Evolutionary conservation across 768 basidiomycete genomes (phyloP).

Genomic region (Russula sp.): DNA sequence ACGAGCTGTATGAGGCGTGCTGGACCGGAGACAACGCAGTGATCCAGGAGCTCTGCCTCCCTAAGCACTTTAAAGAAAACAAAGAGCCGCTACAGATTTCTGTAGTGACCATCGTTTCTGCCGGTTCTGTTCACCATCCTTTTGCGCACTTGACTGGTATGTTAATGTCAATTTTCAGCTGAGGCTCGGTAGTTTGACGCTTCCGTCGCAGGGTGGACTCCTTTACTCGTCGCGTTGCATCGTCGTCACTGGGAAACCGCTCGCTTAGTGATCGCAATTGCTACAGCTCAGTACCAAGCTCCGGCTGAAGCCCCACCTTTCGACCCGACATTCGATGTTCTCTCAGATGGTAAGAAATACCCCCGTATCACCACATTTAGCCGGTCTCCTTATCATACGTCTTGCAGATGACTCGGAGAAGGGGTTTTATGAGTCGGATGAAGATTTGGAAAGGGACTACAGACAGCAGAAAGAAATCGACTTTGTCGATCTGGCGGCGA

Average conservation of each 20-base stretch:
- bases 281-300: constrained; percentile 51
- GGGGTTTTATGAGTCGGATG: constrained; percentile 37
- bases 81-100: constrained; percentile 45
- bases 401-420: constrained; percentile 18
- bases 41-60: constrained; percentile 54
- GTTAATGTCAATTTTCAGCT: background rate
- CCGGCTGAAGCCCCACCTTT: constrained; percentile 34
- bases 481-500: constrained; percentile 54
- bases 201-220: constrained; percentile 43
- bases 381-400: background rate
- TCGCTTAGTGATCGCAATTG: constrained; percentile 56
- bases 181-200: background rate
- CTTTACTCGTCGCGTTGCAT: constrained; percentile 49
- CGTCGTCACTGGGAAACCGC: constrained; percentile 56
- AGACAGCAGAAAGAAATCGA: constrained; percentile 44
- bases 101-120: constrained; percentile 33
- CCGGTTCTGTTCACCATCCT: constrained; percentile 14
- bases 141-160: constrained; percentile 18
- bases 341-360: constrained; percentile 32
- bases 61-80: constrained; percentile 37
- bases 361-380: constrained; percentile 33
- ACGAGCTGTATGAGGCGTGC: constrained; percentile 57
- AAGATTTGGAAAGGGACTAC: constrained; percentile 34
- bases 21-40: constrained; percentile 50
- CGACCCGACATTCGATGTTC: constrained; percentile 33